Base-by-base conservation (phyloP, 345 rosid species). In the Boechera divaricarpa region DNA sequence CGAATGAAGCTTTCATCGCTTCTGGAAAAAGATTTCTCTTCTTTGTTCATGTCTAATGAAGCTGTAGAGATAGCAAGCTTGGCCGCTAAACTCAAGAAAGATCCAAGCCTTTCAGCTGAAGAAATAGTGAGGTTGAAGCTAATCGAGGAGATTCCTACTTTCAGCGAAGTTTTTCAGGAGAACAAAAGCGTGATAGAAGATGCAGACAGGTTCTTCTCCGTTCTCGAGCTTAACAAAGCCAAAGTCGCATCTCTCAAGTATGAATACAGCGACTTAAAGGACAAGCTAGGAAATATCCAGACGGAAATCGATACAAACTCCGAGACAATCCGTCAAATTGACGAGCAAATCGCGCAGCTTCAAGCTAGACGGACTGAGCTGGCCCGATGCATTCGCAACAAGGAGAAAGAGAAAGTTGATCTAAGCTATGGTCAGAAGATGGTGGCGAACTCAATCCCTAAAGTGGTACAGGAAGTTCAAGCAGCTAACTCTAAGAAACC, bases 61-160 rank as follows among this genome's bases (percentile, higher is more conserved):
- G 78, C 88, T 36, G 38, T 67, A 5, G 82, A 87, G 74, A 80
- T 91, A 8, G 72, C 80, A 44, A 63, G 62, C 77, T 59, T 89
- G 7, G 92, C 91, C 3, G 44, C 86, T 33, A 86, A 80, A 72
- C 74, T 89, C 7, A 76, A 63, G 60, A 87, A 71, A 58, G 89
- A 87, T 79, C 91, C 92, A 60, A 69, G 48, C 52, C 76, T 91
- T 29, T 79, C 76, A 79, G 91, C 91, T 1, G 94, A 85, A 32
- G 87, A 89, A 71, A 86, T 82, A 33, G 89, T 89, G 38, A 89
- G 84, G 83, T 55, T 86, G 69, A 89, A 87, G 75, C 78, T 86
- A 60, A 82, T 91, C 6, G 87, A 87, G 69, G 92, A 90, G 75
- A 85, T 91, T 11, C 90, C 97, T 29, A 73, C 77, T 11, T 86